Evolutionary conservation across 495 filamentous ascomycete genomes (phyloP).

Genomic region (Aspergillus steynii): DNA sequence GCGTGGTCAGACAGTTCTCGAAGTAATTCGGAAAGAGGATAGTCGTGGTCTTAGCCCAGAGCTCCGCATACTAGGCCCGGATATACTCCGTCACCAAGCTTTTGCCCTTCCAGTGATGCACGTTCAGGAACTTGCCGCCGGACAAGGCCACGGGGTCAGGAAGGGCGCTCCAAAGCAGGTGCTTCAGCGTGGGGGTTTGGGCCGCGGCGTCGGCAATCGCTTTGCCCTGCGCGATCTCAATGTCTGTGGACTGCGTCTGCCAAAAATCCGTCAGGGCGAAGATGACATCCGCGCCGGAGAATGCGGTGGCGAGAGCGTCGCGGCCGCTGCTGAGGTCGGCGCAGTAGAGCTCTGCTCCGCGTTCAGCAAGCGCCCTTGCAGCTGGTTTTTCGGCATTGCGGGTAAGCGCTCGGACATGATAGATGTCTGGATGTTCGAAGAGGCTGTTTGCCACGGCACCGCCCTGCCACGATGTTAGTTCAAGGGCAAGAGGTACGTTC

Average conservation of each 20-base stretch:
- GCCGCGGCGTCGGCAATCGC: slow-evolving; percentile 52
- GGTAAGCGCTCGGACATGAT: slow-evolving; percentile 27
- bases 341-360: slow-evolving; percentile 19
- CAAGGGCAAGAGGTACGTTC: too few species aligned
- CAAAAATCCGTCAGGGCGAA: slow-evolving; percentile 61
- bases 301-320: slow-evolving; percentile 45
- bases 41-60: slow-evolving; percentile 18
- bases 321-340: slow-evolving; percentile 52
- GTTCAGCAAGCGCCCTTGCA: slow-evolving; percentile 15
- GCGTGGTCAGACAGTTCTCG: slow-evolving; percentile 17
- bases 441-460: slow-evolving; percentile 11
- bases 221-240: slow-evolving; percentile 55
- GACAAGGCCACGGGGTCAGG: slow-evolving; percentile 12
- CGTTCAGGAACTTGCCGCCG: slow-evolving; percentile 11
- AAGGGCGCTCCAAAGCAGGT: slow-evolving; percentile 15
- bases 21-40: slow-evolving; percentile 23
- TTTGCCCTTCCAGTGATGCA: slow-evolving; percentile 19
- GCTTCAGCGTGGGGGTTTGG: slow-evolving; percentile 3
- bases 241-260: slow-evolving; percentile 37
- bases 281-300: slow-evolving; percentile 54
- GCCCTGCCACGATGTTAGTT: not conserved
- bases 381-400: slow-evolving; percentile 17
- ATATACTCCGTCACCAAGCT: slow-evolving; percentile 19
- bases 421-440: slow-evolving; percentile 16
- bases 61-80: slow-evolving; percentile 9